These are phyloP conservation scores for Fusarium aywerte DNA, from an alignment of 2,329 filamentous ascomycete genomes.

Conservation along the genomic window DNA sequence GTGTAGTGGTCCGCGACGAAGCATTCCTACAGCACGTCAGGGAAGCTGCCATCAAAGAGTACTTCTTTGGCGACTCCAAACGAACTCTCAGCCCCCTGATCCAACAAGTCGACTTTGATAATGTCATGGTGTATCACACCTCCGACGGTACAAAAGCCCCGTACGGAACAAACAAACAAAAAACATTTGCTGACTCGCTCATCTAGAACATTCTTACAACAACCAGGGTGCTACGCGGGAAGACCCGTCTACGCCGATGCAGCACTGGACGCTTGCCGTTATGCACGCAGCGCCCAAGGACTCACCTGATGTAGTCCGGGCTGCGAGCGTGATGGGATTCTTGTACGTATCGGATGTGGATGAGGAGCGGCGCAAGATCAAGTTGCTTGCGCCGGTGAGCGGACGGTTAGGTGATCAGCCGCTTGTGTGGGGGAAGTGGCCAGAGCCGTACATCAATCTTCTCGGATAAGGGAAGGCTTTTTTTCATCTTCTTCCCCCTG, in stretches of 20 bases:
- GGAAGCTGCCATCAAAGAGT: slow-evolving; percentile 84
- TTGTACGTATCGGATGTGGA: slow-evolving; percentile 94
- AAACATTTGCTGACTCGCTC: slow-evolving; percentile 19
- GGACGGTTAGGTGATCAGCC: slow-evolving; percentile 83
- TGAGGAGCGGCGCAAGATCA: slow-evolving; percentile 81
- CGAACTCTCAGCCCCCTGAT: slow-evolving; percentile 87
- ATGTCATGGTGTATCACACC: slow-evolving; percentile 77
- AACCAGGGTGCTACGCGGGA: slow-evolving; percentile 68
- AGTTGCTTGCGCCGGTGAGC: slow-evolving; percentile 84
- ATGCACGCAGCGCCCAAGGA: slow-evolving; percentile 80
- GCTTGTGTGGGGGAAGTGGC: slow-evolving; percentile 86
- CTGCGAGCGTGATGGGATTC: slow-evolving; percentile 89
- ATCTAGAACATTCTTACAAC: slow-evolving; percentile 47
- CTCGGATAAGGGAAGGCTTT: slow-evolving; percentile 59
- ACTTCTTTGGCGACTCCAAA: slow-evolving; percentile 88
- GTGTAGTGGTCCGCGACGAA: slow-evolving; percentile 81
- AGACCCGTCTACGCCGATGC: slow-evolving; percentile 73
- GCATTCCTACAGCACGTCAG: slow-evolving; percentile 77
- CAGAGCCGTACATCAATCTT: slow-evolving; percentile 83
- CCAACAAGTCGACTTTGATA: slow-evolving; percentile 82
- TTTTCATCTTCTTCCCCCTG: neutral
- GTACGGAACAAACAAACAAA: neutral
- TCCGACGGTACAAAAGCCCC: slow-evolving; percentile 62
- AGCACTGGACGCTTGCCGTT: slow-evolving; percentile 86
- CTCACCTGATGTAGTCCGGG: slow-evolving; percentile 75